phyloP scores from a whole-genome alignment of 129 eudicot species.

The Glebionis coronaria region DNA sequence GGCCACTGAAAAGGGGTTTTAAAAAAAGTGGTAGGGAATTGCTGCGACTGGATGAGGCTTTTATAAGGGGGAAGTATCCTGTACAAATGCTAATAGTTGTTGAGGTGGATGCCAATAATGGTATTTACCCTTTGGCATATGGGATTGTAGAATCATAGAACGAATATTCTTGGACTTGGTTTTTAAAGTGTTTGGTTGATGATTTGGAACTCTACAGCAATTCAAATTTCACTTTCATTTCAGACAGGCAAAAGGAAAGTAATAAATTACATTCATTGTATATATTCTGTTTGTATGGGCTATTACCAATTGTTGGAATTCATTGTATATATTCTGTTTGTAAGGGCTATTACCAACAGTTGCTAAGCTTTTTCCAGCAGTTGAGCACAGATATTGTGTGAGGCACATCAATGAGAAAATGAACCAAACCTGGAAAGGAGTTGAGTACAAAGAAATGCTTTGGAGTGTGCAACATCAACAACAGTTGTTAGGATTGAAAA shows the following conservation, averaged over 20 bases:
- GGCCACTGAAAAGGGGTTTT: background rate
- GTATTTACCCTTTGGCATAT: background rate
- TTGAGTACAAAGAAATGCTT: background rate
- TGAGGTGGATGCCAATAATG: slow-evolving; percentile 5
- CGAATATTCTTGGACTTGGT: background rate
- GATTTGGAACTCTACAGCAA: too few relatives aligned
- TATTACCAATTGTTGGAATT: background rate
- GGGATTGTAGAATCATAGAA: background rate
- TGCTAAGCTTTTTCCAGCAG: background rate
- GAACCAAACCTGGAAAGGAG: too few relatives aligned
- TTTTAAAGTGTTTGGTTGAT: background rate
- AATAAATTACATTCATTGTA: too few relatives aligned
- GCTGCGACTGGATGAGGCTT: background rate
- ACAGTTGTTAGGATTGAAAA: background rate
- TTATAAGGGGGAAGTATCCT: background rate
- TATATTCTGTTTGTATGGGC: too few relatives aligned
- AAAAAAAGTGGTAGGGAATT: background rate
- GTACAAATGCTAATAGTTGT: background rate
- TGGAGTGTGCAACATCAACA: background rate
- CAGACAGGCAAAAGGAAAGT: too few relatives aligned
- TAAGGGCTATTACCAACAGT: background rate
- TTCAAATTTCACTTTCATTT: too few relatives aligned
- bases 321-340: background rate
- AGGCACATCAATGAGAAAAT: background rate
- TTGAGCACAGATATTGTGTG: background rate